Percentiles rank a stretch among this genome's conserved stretches.
phyloP scores from a whole-genome alignment of 805 yeast genomes.

The Yarrowia alimentaria region DNA sequence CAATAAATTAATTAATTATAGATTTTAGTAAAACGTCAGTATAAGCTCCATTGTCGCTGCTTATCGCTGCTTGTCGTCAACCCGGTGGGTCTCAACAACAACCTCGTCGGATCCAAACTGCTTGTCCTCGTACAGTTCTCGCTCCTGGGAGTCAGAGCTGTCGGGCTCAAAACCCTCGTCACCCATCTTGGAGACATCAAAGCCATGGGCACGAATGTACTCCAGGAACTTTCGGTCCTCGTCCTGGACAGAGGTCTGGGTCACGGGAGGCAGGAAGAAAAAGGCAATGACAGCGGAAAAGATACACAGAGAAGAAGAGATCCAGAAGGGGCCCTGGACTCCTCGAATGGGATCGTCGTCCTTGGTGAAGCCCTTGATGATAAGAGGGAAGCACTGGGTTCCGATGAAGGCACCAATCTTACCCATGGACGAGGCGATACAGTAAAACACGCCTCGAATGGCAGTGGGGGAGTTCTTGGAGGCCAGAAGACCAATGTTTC shows the following conservation, averaged over 20 bases:
- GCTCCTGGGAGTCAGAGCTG: constrained; percentile 1
- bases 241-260: constrained; percentile 73
- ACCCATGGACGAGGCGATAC: constrained; percentile 87
- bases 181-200: constrained; percentile 63
- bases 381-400: constrained; percentile 81
- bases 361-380: constrained; percentile 59
- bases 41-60: too few relatives aligned
- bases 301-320: constrained; percentile 73
- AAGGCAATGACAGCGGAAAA: constrained; percentile 67
- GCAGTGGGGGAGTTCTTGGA: constrained; percentile 84
- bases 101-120: background rate
- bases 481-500: constrained; percentile 83
- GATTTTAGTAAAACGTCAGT: too few relatives aligned
- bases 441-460: constrained; percentile 86
- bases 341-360: constrained; percentile 50
- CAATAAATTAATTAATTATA: too few relatives aligned
- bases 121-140: constrained; percentile 18
- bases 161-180: constrained; percentile 19
- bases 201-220: constrained; percentile 67
- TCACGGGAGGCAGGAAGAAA: constrained; percentile 74
- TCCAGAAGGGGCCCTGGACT: constrained; percentile 74
- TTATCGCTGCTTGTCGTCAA: too few relatives aligned
- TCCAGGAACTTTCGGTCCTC: constrained; percentile 73
- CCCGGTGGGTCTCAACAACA: background rate
- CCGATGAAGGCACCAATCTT: constrained; percentile 93